phyloP scores from a whole-genome alignment of 495 filamentous ascomycete species.

The Podospora appendiculata region DNA sequence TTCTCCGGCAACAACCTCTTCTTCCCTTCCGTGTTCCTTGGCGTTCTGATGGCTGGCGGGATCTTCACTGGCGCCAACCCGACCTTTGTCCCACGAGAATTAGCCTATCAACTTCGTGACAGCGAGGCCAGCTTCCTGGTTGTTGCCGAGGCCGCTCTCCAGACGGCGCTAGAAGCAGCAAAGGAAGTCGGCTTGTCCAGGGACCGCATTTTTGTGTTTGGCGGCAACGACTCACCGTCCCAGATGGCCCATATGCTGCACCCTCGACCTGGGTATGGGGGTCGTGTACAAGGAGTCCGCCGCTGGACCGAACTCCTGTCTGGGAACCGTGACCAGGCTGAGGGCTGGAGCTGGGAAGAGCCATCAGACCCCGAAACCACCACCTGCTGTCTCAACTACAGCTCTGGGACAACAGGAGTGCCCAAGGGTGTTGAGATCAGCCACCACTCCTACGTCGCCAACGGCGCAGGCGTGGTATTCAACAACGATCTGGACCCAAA shows the following conservation, averaged over 20 bases:
- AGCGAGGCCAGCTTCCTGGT: conserved; percentile 58
- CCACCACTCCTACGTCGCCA: conserved; percentile 65
- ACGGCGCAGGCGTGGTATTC: conserved; percentile 48
- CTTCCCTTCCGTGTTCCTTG: conserved; percentile 65
- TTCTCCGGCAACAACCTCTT: conserved; percentile 67
- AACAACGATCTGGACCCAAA: conserved; percentile 40
- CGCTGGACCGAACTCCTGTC: conserved; percentile 38
- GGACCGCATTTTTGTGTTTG: conserved; percentile 41
- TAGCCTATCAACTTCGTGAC: conserved; percentile 69
- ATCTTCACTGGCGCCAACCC: conserved; percentile 78
- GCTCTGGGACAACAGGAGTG: conserved; percentile 70
- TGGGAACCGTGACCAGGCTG: conserved; percentile 30
- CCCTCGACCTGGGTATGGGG: conserved; percentile 25
- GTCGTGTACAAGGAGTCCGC: conserved; percentile 26
- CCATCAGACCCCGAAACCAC: conserved; percentile 24
- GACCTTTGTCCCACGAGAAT: conserved; percentile 58
- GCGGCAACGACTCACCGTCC: conserved; percentile 23
- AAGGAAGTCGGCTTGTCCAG: conserved; percentile 53
- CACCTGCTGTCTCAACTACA: conserved; percentile 58
- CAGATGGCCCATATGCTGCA: conserved; percentile 31
- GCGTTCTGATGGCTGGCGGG: conserved; percentile 68
- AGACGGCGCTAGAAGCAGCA: conserved; percentile 60
- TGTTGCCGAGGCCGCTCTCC: conserved; percentile 48
- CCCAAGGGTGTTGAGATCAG: conserved; percentile 80
- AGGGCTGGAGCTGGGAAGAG: conserved; percentile 36